These are phyloP conservation scores for Coprinopsis sp. DNA, from an alignment of 768 basidiomycete genomes.

Conservation along the genomic window DNA sequence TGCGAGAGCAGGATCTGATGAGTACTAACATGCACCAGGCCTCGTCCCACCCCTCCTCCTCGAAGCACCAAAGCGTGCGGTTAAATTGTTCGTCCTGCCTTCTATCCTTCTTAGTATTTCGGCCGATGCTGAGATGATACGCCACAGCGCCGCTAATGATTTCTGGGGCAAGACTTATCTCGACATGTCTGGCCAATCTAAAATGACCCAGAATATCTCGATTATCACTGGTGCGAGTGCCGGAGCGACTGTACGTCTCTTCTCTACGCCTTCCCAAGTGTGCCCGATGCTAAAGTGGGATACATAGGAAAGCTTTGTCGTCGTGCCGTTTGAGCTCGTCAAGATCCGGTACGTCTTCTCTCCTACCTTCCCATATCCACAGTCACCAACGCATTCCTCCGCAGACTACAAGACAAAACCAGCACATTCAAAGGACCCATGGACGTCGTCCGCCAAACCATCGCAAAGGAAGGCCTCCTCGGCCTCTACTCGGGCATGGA, in stretches of 20 bases:
- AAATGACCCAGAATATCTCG: conserved; percentile 89
- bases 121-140: too few relatives aligned
- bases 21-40: conserved; percentile 36
- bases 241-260: conserved; percentile 67
- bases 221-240: conserved; percentile 89
- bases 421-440: conserved; percentile 89
- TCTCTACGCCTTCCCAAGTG: background rate
- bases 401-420: conserved; percentile 85
- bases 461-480: conserved; percentile 73
- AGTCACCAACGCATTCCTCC: background rate
- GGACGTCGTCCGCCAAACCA: conserved; percentile 80
- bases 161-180: conserved; percentile 90
- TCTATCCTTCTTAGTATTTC: too few relatives aligned
- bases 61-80: conserved; percentile 97
- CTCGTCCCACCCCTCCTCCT: conserved; percentile 92
- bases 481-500: conserved; percentile 96
- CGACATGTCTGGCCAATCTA: conserved; percentile 54
- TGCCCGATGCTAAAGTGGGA: background rate
- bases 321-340: conserved; percentile 95
- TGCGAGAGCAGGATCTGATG: background rate
- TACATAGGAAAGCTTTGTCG: conserved; percentile 81
- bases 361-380: background rate
- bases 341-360: conserved; percentile 70
- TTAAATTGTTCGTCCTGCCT: conserved; percentile 69
- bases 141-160: conserved; percentile 67